phyloP scores from a whole-genome alignment of 1,139 yeast species.

The Geotrichum europaeum region DNA sequence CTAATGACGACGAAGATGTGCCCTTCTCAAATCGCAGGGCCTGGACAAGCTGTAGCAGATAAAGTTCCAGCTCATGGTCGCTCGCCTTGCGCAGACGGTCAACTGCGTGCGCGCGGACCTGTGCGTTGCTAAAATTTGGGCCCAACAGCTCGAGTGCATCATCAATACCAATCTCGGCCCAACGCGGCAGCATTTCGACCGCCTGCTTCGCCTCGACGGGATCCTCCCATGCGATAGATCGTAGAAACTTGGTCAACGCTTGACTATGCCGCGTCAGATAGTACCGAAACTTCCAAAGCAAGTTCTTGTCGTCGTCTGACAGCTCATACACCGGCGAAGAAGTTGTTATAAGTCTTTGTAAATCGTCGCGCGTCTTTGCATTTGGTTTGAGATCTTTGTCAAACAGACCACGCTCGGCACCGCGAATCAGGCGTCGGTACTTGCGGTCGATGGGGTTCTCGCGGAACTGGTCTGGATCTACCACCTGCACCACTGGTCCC shows the following conservation, averaged over 20 bases:
- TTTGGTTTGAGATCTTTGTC: conserved; percentile 89
- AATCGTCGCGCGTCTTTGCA: conserved; percentile 70
- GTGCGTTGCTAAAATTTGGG: conserved; percentile 52
- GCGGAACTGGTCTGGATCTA: conserved; percentile 59
- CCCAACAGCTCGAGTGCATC: conserved; percentile 89
- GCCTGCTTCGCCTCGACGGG: conserved; percentile 75
- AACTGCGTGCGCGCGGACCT: conserved; percentile 79
- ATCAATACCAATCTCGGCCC: conserved; percentile 82
- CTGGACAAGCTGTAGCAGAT: conserved; percentile 84
- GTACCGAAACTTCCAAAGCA: conserved; percentile 89
- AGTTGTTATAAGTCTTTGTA: conserved; percentile 52
- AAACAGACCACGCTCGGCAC: conserved; percentile 65
- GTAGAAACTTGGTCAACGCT: conserved; percentile 77
- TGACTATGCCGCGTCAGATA: conserved; percentile 69
- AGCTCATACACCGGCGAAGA: conserved; percentile 83
- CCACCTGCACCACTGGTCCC: conserved; percentile 42
- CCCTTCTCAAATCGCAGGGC: conserved; percentile 70
- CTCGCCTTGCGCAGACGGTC: conserved; percentile 71
- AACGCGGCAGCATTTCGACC: conserved; percentile 48
- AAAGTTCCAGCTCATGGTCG: conserved; percentile 73
- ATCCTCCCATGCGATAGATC: conserved; percentile 85
- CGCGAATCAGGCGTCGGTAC: conserved; percentile 75
- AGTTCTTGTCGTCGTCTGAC: conserved; percentile 75
- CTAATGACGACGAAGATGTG: conserved; percentile 48
- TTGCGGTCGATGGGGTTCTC: conserved; percentile 85